Base-by-base conservation (phyloP, 345 rosid genomes). In the Eucalyptus camaldulensis region DNA sequence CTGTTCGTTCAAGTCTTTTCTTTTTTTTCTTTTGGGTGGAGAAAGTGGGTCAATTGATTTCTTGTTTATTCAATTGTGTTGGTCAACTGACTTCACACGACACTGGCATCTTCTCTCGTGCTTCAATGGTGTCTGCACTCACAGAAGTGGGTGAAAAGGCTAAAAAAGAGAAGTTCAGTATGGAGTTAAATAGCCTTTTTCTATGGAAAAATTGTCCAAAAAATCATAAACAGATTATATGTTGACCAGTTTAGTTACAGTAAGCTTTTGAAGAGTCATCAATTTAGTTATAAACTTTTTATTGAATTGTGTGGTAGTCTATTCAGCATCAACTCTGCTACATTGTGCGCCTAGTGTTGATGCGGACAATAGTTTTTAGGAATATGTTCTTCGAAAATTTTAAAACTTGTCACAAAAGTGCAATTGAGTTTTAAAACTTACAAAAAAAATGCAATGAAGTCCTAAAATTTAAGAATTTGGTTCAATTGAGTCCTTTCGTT, bases 301-400 rank as follows among this genome's bases (percentile, higher is more conserved):
- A 27, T 24, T 0, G n/a, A 58, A 58, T 58, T 58, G 13, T 4
- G 24, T 53, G 24, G 56, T 53, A 53, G 56, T 53, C 24, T 53
- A 53, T 24, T 53, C 4, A 53, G 24, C 10, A 53, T 53, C 56
- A 53, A 53, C 24, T 53, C 4, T 53, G 10, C 56, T 53, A 4
- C 24, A 19, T 53, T 53, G 24, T 53, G 56, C 0, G 10, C 1
- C 24, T 19, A 53, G 56, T 53, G 56, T 53, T 53, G 56, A 53
- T 53, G 24, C 1, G 10, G 10, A 4, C 24, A 19, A 53, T 53
- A 17, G 4, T 53, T 53, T 53, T 53, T 19, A 53, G 24, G 56
- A 53, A 53, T 53, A 53, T 19, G 5, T 53, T 19, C 1, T 3
- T 0, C 2, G 24, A 53, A 53, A 53, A 10, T 19, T 1, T 53